Evolutionary conservation across 129 eudicot genomes (phyloP), one percentile per base, ranked within the genome.

Genomic region (Artemisia tridentata): DNA sequence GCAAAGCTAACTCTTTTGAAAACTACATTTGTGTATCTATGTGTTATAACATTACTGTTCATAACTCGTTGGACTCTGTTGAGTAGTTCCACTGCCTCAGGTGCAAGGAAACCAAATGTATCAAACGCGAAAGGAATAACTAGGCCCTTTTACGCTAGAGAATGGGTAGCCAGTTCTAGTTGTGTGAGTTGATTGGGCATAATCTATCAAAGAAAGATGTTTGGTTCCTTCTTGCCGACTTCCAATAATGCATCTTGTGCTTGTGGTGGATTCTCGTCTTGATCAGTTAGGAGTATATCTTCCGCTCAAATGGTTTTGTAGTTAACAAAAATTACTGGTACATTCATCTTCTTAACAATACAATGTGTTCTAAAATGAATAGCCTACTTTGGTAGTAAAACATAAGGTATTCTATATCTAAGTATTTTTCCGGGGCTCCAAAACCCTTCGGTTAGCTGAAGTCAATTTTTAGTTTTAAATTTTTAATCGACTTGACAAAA

Each of bases 141-240:
- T n/a, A n/a, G n/a, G n/a, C n/a, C n/a, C n/a, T n/a, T 55, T 18
- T 4, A 51, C 53, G 66, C 14, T 56, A 18, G 55, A 71, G 2
- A 69, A 55, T 34, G 11, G 63, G 52, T 51, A 55, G 61, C 64
- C 13, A 45, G 20, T 53, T 52, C 3, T 12, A 54, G 15, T 50
- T 54, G 21, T 56, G 55, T 57, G 75, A 56, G 56, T 43, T 71
- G 75, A 2, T 71, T 71, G 41, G 66, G 56, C 45, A 41, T 56
- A 59, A 45, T 38, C 15, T 72, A 48, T 59, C 58, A 27, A 58
- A 15, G 49, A 59, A 61, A 29, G n/a, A 29, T 47, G 25, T 59
- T 59, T 59, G 59, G 59, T 58, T 59, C 68, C 68, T 58, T 41
- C 48, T 20, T 27, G 57, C 13, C 11, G 27, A 51, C 25, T 12